phyloP scores from a whole-genome alignment of 192 early-diverging fungal genomes.

The Coemansia sp. region DNA sequence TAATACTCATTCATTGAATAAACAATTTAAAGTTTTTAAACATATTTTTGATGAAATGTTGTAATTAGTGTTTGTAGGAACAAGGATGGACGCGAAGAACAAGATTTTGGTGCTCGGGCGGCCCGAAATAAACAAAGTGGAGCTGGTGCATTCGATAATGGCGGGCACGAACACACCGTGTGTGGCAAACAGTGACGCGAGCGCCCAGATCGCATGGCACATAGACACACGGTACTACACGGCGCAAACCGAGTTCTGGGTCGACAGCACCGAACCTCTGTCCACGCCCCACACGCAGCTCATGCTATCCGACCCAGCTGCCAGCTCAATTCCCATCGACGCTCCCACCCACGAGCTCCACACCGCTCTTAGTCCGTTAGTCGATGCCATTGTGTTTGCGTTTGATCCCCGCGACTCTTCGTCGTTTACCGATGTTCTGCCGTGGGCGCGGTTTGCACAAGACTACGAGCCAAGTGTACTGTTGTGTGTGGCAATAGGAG shows the following conservation, averaged over 20 bases:
- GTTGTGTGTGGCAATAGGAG: constrained; percentile 25
- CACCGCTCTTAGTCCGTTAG: constrained; percentile 35
- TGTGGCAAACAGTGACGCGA: background rate
- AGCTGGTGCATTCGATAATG: constrained; percentile 22
- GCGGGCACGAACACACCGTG: background rate
- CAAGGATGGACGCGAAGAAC: constrained; percentile 32
- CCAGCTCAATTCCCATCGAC: background rate
- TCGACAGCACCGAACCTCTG: constrained; percentile 41
- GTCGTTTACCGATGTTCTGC: constrained; percentile 44
- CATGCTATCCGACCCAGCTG: no score
- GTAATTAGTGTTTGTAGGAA: background rate
- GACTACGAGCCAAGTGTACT: constrained; percentile 25
- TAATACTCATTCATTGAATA: background rate
- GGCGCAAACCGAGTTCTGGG: constrained; percentile 42
- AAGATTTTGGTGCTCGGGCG: constrained; percentile 48
- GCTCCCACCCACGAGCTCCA: constrained; percentile 26
- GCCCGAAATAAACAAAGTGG: constrained; percentile 15
- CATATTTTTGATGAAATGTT: background rate
- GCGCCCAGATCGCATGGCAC: constrained; percentile 28
- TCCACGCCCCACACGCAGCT: constrained; percentile 10
- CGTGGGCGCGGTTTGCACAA: constrained; percentile 38
- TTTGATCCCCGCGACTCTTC: constrained; percentile 26
- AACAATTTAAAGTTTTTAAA: background rate
- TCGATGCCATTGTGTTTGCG: constrained; percentile 41
- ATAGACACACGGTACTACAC: constrained; percentile 42